Evolutionary conservation across 1,139 yeast genomes (phyloP).

Genomic region (Saccharomyces pastorianus): DNA sequence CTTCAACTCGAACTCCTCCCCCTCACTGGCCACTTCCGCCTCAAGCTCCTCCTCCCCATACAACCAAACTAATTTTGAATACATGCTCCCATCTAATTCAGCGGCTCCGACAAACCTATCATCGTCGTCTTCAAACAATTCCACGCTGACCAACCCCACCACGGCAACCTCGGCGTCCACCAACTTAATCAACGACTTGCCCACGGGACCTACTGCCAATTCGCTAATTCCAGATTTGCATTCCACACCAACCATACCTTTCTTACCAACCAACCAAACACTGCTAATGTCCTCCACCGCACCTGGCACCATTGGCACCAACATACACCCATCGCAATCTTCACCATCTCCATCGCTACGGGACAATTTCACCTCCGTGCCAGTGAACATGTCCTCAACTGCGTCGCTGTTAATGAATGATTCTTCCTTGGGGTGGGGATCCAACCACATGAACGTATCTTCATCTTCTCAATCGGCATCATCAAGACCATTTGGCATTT

Average conservation of each 20-base stretch:
- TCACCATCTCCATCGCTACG: background rate
- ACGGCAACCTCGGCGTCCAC: background rate
- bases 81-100: background rate
- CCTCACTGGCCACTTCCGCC: background rate
- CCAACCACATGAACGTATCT: conserved; percentile 17
- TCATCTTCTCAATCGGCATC: conserved; percentile 17
- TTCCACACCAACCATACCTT: background rate
- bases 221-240: background rate
- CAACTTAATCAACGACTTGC: background rate
- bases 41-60: background rate
- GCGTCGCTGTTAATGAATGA: conserved; percentile 12
- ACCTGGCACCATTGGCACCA: background rate
- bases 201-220: background rate
- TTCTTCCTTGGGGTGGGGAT: conserved; percentile 25
- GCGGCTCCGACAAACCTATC: background rate
- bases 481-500: conserved; percentile 21
- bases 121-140: background rate
- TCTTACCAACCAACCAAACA: background rate
- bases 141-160: background rate
- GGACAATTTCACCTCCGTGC: background rate
- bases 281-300: background rate
- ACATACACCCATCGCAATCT: background rate
- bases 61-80: background rate
- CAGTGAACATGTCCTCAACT: background rate
- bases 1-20: background rate